Evolutionary conservation across 257 asterid species (phyloP), one percentile per base, ranked within the genome.

Genomic region (Henckelia pumila): DNA sequence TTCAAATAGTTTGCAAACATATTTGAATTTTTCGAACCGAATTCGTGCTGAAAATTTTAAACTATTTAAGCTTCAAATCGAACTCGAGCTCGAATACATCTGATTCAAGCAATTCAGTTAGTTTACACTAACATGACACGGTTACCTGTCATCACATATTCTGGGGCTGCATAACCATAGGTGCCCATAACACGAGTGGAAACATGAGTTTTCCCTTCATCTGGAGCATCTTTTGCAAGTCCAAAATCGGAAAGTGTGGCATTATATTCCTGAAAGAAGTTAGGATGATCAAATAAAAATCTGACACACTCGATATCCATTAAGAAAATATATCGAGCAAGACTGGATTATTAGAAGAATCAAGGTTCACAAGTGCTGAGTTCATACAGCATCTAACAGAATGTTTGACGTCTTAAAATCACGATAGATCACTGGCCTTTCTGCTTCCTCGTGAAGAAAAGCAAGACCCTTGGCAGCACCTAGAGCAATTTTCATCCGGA

Each of bases 101-200:
- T 6, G 7, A 32, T 32, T 32, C 37, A 9, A 32, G 8, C 9
- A 0, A 32, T 32, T 33, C 47, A 35, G 16, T 10, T 35, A 0
- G 47, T 35, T 9, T 10, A 35, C 5, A 10, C 11, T 11, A 10
- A 35, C 17, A 10, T 16, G 21, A 55, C 44, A 63, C 1, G 8
- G 32, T 66, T 81, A 90, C 99, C 99, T 23, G 99, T 93, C 99
- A 93, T 93, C 63, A 93, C 96, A 73, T 93, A 93, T 73, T 93
- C 97, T 5, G 99, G 99, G 63, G 99, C 99, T 8, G 99, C 99
- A 69, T 93, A 90, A 21, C 99, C 99, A 23, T 93, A 90, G 3
- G 99, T 93, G 57, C 99, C 97, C 99, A 93, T 93, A 55, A 93
- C 99, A 61, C 99, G 96, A 6, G 99, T 93, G 30, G 99, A 93